Base-by-base conservation (phyloP, 192 early-diverging fungal species). In the Podila clonocystis region DNA sequence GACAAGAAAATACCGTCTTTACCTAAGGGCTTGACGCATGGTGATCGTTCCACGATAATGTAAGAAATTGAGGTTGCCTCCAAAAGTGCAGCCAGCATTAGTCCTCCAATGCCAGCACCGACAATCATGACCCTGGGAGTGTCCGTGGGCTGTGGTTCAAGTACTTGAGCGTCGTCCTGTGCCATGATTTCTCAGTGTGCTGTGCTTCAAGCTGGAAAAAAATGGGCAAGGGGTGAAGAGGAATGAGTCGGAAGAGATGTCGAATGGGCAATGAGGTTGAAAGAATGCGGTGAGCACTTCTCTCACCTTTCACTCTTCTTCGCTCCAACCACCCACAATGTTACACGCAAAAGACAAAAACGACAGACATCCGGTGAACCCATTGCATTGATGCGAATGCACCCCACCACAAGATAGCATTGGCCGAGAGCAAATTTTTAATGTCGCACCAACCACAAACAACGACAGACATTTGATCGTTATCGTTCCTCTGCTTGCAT, bases 21-120 rank as follows among this genome's bases (percentile, higher is more conserved):
- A 68, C 69, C 69, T 20, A 71, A 34, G 4, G 61, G 69, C 34
- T 63, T 62, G n/a, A 71, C 61, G 13, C 45, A 31, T 0, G 29
- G 5, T 24, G 69, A 61, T 17, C 59, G 69, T 50, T 71, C 69
- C 49, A 71, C 58, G 48, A 71, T 55, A 22, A n/a, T n/a, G n/a
- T n/a, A n/a, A n/a, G n/a, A n/a, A n/a, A n/a, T n/a, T n/a, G n/a
- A 11, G 11, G 61, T 41, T 19, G n/a, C 28, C 17, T 71, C 69
- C 5, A 62, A 30, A 4, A 71, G 50, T 4, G 28, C 29, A 2
- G 60, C 69, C 13, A 71, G 20, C 29, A 55, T 71, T 22, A 71
- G 26, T 9, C 69, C 69, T 20, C 36, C 57, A 48, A 71, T 63
- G 5, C 69, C 69, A 1, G 61, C 69, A 17, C 69, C 69, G 9